Conservation (phyloP, 306 rosid genomes). For the Quercus aquifolioides region DNA sequence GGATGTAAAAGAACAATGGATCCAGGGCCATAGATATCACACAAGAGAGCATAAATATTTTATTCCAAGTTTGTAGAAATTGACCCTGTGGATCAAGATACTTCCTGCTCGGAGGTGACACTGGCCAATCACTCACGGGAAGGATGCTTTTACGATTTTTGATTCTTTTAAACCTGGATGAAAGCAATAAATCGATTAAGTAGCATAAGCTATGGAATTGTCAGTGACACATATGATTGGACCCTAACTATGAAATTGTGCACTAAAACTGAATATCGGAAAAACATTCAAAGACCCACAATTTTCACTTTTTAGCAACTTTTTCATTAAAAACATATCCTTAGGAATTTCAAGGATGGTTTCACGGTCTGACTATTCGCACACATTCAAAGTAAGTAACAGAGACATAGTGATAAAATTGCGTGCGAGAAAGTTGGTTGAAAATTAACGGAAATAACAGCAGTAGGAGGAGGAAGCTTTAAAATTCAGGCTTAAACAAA, state of each 20-base stretch:
- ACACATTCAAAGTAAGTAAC: not conserved
- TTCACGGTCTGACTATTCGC: not conserved
- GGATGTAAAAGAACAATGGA: slow-evolving; percentile 74
- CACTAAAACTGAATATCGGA: too few species aligned
- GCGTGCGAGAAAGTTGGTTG: too few species aligned
- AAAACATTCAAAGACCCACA: too few species aligned
- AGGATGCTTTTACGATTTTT: not conserved
- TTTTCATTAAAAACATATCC: too few species aligned
- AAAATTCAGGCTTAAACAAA: slow-evolving; percentile 8
- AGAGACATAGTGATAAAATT: not conserved
- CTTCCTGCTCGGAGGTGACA: slow-evolving; percentile 12
- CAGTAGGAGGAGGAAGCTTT: not conserved
- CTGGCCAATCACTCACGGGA: slow-evolving; percentile 22
- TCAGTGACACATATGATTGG: not conserved
- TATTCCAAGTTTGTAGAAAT: slow-evolving; percentile 82
- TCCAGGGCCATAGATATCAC: slow-evolving; percentile 79
- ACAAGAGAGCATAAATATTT: slow-evolving; percentile 67
- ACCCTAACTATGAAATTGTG: too few species aligned
- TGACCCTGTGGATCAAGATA: slow-evolving; percentile 74
- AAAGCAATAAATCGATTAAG: not conserved
- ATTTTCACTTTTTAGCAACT: too few species aligned
- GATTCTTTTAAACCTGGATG: slow-evolving; percentile 38
- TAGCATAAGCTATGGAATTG: not conserved
- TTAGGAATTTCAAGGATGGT: too few species aligned
- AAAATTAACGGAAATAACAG: not conserved